phyloP scores from a whole-genome alignment of 495 filamentous ascomycete genomes.

The Venustampulla echinocandica region DNA sequence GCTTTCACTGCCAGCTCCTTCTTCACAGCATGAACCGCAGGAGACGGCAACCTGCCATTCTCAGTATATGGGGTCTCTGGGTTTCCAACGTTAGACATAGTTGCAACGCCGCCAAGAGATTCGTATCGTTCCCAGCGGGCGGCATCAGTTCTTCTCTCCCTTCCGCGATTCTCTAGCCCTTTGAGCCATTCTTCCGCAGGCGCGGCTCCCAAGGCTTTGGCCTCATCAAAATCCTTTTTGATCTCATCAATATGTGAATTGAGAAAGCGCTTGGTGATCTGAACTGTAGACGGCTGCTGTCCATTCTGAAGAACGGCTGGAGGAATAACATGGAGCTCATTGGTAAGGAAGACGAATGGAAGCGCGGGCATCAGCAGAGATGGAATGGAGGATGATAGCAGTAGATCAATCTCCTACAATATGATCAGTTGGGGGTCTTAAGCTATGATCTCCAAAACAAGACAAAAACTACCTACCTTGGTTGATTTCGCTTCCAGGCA shows the following conservation, averaged over 20 bases:
- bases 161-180: conserved; percentile 54
- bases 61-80: too few relatives aligned
- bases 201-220: conserved; percentile 48
- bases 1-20: not conserved
- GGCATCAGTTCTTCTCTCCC: conserved; percentile 44
- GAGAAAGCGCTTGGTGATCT: conserved; percentile 53
- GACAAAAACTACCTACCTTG: conserved; percentile 43
- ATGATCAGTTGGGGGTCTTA: conserved; percentile 15
- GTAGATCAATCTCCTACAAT: conserved; percentile 54
- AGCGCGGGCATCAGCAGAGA: conserved; percentile 51
- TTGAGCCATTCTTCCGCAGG: conserved; percentile 67
- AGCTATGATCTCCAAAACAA: conserved; percentile 6
- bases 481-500: conserved; percentile 49
- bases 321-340: conserved; percentile 45
- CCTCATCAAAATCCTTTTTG: conserved; percentile 45
- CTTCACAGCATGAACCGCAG: not conserved
- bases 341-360: conserved; percentile 54
- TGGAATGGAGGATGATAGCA: conserved; percentile 48
- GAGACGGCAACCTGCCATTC: not conserved
- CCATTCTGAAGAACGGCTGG: conserved; percentile 40
- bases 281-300: conserved; percentile 35
- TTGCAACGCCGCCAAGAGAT: conserved; percentile 33
- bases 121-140: conserved; percentile 67
- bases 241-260: conserved; percentile 48
- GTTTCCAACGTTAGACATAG: conserved; percentile 21